Evolutionary conservation across 768 basidiomycete genomes (phyloP).

Genomic region (Boletus tylopilopsis): DNA sequence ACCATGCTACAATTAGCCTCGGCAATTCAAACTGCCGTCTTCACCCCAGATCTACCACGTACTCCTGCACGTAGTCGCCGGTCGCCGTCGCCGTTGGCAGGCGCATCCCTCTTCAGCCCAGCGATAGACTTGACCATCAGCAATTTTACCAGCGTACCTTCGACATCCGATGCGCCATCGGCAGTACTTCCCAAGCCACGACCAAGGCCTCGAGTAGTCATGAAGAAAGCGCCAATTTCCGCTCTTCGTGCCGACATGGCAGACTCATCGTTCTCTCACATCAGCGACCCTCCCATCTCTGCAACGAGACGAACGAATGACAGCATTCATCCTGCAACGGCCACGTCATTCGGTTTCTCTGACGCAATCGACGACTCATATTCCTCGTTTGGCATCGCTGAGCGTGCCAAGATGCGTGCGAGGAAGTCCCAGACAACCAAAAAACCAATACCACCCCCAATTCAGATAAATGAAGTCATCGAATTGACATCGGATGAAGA

Average conservation of each 20-base stretch:
- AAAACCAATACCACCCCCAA: background rate
- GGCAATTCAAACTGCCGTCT: conserved; percentile 17
- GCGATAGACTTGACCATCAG: conserved; percentile 9
- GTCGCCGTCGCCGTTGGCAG: conserved; percentile 2
- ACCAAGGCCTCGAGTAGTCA: conserved; percentile 31
- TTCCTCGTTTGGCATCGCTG: conserved; percentile 43
- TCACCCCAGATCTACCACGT: conserved; percentile 11
- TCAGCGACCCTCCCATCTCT: conserved; percentile 15
- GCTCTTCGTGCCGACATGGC: background rate
- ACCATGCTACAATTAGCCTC: conserved; percentile 8
- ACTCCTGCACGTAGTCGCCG: conserved; percentile 13
- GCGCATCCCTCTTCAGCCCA: conserved; percentile 30
- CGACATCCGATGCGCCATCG: conserved; percentile 1
- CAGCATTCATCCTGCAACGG: conserved; percentile 17
- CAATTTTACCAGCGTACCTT: conserved; percentile 13
- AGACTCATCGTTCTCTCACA: conserved; percentile 19
- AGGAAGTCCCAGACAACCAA: conserved; percentile 29
- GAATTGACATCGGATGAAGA: conserved; percentile 45
- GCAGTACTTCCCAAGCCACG: conserved; percentile 15
- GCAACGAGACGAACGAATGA: conserved; percentile 14
- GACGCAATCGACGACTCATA: conserved; percentile 16
- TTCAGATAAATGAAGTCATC: conserved; percentile 35
- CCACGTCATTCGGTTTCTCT: conserved; percentile 8
- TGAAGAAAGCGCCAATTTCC: conserved; percentile 13
- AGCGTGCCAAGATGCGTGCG: conserved; percentile 54